Percentiles rank a stretch among this genome's conserved stretches.
phyloP scores from a whole-genome alignment of 1,284 basidiomycete genomes.

The Rhodofomes roseus region DNA sequence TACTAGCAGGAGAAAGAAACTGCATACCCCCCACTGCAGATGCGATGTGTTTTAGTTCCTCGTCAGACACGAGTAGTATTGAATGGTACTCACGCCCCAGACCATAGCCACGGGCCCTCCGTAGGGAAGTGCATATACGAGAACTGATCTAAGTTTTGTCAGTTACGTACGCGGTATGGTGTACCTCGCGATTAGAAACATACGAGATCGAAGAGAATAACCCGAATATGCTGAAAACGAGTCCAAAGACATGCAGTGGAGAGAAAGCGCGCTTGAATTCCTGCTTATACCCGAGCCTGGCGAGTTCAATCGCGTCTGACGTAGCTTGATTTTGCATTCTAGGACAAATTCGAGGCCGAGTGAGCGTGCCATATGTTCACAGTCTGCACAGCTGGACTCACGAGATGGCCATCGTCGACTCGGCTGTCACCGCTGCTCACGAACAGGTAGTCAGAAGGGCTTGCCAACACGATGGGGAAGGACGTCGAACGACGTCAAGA shows the following conservation, averaged over 20 bases:
- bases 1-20: slow-evolving; percentile 55
- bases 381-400: too few relatives aligned
- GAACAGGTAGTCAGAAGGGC: too few relatives aligned
- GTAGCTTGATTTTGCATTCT: neutral
- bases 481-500: too few relatives aligned
- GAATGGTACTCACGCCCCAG: slow-evolving; percentile 59
- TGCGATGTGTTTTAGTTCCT: slow-evolving; percentile 17
- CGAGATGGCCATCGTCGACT: too few relatives aligned
- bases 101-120: slow-evolving; percentile 81
- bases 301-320: slow-evolving; percentile 26
- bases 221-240: slow-evolving; percentile 65
- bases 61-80: neutral
- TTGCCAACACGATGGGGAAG: too few relatives aligned
- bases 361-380: too few relatives aligned
- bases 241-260: slow-evolving; percentile 63
- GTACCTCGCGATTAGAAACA: too few relatives aligned
- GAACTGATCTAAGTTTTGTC: slow-evolving; percentile 66
- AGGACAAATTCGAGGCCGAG: too few relatives aligned
- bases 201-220: slow-evolving; percentile 38
- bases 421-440: too few relatives aligned
- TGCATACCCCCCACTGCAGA: slow-evolving; percentile 54
- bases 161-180: too few relatives aligned
- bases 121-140: slow-evolving; percentile 72
- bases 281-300: slow-evolving; percentile 60
- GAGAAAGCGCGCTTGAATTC: slow-evolving; percentile 69